A percentile compares a stretch with the other conserved stretches of the same genome.
These are phyloP conservation scores for Lactifluus subvellereus DNA, from an alignment of 768 basidiomycete species.

Conservation along the genomic window DNA sequence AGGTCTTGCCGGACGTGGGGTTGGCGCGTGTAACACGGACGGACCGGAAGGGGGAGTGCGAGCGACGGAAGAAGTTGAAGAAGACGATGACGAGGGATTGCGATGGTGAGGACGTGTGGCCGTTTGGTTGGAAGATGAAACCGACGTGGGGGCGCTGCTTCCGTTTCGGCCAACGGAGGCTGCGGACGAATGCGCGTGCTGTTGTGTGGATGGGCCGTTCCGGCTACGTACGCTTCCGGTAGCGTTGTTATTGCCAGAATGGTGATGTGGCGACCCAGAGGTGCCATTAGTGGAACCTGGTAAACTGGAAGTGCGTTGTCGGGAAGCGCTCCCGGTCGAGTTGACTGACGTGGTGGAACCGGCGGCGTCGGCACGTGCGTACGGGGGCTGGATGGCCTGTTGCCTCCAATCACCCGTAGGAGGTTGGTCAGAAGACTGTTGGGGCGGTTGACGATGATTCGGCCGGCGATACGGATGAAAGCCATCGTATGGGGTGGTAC, in stretches of 20 bases:
- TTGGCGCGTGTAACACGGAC: constrained; percentile 29
- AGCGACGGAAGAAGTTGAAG: constrained; percentile 37
- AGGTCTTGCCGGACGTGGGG: constrained; percentile 36
- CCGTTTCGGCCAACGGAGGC: constrained; percentile 9
- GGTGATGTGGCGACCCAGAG: constrained; percentile 30
- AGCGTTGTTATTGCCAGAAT: constrained; percentile 21
- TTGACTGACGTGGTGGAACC: constrained; percentile 74
- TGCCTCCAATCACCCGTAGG: constrained; percentile 43
- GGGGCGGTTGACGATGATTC: constrained; percentile 32
- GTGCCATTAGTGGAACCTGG: constrained; percentile 48
- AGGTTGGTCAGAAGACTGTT: constrained; percentile 27
- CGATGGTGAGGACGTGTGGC: constrained; percentile 39
- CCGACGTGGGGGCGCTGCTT: constrained; percentile 4
- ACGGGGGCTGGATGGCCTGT: constrained; percentile 61
- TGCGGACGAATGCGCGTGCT: constrained; percentile 14
- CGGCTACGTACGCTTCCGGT: constrained; percentile 24
- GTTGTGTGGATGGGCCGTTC: constrained; percentile 23
- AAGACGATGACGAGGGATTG: constrained; percentile 45
- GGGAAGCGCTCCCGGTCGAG: constrained; percentile 47
- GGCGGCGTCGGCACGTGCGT: constrained; percentile 73
- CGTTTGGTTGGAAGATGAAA: constrained; percentile 24
- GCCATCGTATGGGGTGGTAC: constrained; percentile 42
- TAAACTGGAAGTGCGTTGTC: constrained; percentile 66
- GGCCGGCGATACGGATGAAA: constrained; percentile 83
- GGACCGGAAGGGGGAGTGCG: constrained; percentile 33